Evolutionary conservation across 306 rosid species (phyloP), one percentile per base, ranked within the genome.

Genomic region (Argentina anserina): DNA sequence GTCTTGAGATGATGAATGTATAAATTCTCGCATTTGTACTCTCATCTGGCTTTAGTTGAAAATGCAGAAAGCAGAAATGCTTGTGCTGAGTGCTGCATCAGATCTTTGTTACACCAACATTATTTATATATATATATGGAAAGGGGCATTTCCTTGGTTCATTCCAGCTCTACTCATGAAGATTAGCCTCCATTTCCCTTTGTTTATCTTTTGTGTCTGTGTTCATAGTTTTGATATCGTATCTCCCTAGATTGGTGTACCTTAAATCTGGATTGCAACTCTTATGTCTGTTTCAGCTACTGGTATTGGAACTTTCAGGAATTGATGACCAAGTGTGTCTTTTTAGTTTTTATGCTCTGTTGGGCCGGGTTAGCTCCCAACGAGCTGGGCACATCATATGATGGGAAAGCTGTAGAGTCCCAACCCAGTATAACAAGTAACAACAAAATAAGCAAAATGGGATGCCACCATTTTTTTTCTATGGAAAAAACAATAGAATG

Each of bases 1-100:
- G 46, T 81, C 83, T 37, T 80, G 67, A 70, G 42, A 41, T 23
- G 34, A 46, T 59, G 9, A 29, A 26, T 20, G 21, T 67, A 29
- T n/a, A 13, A 39, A 34, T 67, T 61, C 71, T 7, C 45, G 4
- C 23, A 10, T 64, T 74, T 47, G 41, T 37, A 11, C 36, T 50
- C 55, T 46, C 37, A n/a, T 72, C 63, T 12, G 9, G 55, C 65
- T 26, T 39, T 7, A 43, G 33, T 55, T 67, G 65, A 29, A 31
- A 25, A 43, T 9, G 66, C 47, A 56, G 74, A 73, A 59, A 64
- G n/a, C 50, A 25, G 41, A 8, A 72, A 64, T 33, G 14, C 7
- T 40, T 39, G 15, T 64, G 61, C 25, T 62, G 1, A 1, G 33
- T 45, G 66, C 49, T 46, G 41, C 53, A 39, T 66, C 39, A 17